These are phyloP conservation scores for Citrus maxima DNA, from an alignment of 345 rosid genomes.

Conservation along the genomic window DNA sequence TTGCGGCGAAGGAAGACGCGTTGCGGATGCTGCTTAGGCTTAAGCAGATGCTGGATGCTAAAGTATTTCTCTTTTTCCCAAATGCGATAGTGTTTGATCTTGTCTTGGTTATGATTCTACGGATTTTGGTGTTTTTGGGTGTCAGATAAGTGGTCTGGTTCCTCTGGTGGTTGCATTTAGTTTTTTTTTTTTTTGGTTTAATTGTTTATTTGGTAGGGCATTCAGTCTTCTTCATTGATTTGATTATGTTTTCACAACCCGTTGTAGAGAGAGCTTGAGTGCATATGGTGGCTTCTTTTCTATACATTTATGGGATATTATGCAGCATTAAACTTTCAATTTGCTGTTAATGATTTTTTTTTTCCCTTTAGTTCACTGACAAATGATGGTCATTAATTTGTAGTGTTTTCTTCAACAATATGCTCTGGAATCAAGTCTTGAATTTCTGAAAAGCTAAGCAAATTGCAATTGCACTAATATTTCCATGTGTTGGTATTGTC, in stretches of 20 bases:
- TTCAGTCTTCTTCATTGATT: not conserved
- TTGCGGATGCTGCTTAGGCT: conserved; percentile 74
- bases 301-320: not conserved
- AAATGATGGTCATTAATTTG: too few relatives aligned
- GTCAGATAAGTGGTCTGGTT: not conserved
- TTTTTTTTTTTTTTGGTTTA: not conserved
- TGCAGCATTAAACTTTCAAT: not conserved
- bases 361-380: not conserved
- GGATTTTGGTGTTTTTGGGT: not conserved
- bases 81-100: conserved; percentile 1
- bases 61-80: conserved; percentile 40
- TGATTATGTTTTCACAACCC: not conserved
- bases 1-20: conserved; percentile 65
- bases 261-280: not conserved
- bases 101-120: not conserved
- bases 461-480: not conserved
- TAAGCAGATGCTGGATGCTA: conserved; percentile 75
- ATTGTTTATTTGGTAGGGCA: not conserved
- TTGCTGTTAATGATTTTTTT: not conserved
- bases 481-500: not conserved
- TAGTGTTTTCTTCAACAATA: conserved; percentile 6
- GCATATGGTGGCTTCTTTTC: not conserved
- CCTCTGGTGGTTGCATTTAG: conserved; percentile 2
- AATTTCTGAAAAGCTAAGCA: not conserved
- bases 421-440: not conserved